These are phyloP conservation scores for Suillus bovinus DNA, from an alignment of 768 basidiomycete genomes.

Conservation along the genomic window DNA sequence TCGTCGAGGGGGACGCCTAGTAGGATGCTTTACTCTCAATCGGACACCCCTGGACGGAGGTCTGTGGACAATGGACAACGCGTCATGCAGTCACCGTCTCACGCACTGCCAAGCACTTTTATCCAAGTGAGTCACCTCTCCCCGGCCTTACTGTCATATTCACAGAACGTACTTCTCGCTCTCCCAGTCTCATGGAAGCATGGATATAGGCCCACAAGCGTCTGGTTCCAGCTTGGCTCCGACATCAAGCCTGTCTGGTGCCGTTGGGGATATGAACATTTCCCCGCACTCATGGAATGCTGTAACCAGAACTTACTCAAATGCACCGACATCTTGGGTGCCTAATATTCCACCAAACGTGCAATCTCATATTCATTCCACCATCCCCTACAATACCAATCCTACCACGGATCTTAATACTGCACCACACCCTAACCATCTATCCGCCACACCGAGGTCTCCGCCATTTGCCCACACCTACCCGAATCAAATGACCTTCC, in stretches of 20 bases:
- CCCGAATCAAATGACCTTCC: conserved; percentile 10
- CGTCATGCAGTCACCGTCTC: conserved; percentile 28
- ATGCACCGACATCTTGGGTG: conserved; percentile 8
- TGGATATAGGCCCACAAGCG: conserved; percentile 30
- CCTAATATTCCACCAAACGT: conserved; percentile 17
- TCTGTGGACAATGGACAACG: conserved; percentile 41
- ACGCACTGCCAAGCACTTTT: conserved; percentile 34
- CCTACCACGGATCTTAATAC: conserved; percentile 21
- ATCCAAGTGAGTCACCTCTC: conserved; percentile 35
- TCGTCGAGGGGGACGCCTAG: conserved; percentile 28
- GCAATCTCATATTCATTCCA: conserved; percentile 26
- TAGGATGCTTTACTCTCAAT: conserved; percentile 31
- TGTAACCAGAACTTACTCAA: conserved; percentile 21
- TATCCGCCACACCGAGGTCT: conserved; percentile 16
- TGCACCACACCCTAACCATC: conserved; percentile 23
- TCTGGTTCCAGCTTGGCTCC: conserved; percentile 45
- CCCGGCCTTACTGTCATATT: conserved; percentile 1
- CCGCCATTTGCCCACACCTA: conserved; percentile 9
- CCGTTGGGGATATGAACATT: conserved; percentile 56
- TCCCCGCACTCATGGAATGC: conserved; percentile 34
- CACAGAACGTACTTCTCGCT: conserved; percentile 22
- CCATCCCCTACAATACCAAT: conserved; percentile 22
- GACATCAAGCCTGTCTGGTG: conserved; percentile 56
- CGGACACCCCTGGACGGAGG: conserved; percentile 38
- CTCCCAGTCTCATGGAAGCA: conserved; percentile 22